Base-by-base conservation (phyloP, 805 yeast species). In the Limtongia smithiae region DNA sequence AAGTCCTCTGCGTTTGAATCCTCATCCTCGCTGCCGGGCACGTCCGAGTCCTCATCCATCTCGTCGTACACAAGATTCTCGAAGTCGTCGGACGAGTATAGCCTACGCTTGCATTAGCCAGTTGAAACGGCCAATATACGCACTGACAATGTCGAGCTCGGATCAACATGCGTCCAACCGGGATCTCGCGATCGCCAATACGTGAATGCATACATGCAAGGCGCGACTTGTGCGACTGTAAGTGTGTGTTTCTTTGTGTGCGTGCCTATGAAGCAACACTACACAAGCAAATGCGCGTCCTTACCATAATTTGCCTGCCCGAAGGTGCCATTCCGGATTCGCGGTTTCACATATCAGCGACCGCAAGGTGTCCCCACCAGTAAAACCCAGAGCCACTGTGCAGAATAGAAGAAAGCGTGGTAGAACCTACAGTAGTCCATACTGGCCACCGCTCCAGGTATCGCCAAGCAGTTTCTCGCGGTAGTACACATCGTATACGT, bases 401-500 rank as follows among this genome's bases (percentile, higher is more conserved):
- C 32, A 14, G 8, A 7, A 12, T 21, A n/a, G 18, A 37, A n/a
- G 22, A 37, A 24, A 37, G 15, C n/a, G 12, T 35, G 18, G 31
- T 32, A n/a, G n/a, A n/a, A 54, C 58, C 53, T 51, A 51, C 58
- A 54, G 38, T 12, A 54, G 31, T n/a, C 58, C 58, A 21, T 55
- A 55, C 36, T 50, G 55, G 14, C 55, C 57, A 14, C 58, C 53
- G n/a, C 42, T 47, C 51, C 54, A 44, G 57, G 21, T 55, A 52
- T 61, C 60, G 31, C 66, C 63, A 63, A 65, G 62, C 22, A 63
- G 56, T 49, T 70, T 72, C 50, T 81, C 83, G 43, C 84, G 71
- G 69, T 82, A 74, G 67, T 91, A 91, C 9, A 91, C 89, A 67
- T 91, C 98, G 62, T 88, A 91, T 17, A 91, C 97, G 59, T 87